Percentiles rank a stretch among this genome's conserved stretches.
Evolutionary conservation across 768 basidiomycete genomes (phyloP).

Genomic region (Epithele typhae): DNA sequence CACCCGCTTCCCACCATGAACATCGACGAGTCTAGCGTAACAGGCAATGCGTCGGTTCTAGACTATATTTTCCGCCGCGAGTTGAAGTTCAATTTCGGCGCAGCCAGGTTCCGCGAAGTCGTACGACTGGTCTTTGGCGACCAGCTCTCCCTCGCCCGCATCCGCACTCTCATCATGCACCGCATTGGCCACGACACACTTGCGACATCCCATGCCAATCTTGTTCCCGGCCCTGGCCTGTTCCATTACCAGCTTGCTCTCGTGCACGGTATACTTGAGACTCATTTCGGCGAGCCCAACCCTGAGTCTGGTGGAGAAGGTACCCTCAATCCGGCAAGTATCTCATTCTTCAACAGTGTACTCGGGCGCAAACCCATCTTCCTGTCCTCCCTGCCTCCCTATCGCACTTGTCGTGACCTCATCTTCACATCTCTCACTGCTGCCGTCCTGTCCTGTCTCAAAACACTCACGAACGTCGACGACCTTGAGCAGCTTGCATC

Average conservation of each 20-base stretch:
- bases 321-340: too few relatives aligned
- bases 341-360: too few relatives aligned
- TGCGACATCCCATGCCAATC: constrained; percentile 21
- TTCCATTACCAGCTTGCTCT: constrained; percentile 37
- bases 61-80: constrained; percentile 25
- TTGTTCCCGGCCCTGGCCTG: constrained; percentile 28
- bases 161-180: constrained; percentile 21
- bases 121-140: constrained; percentile 24
- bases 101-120: background rate
- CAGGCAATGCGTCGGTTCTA: constrained; percentile 31
- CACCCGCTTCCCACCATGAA: constrained; percentile 30
- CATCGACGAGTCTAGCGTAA: constrained; percentile 33
- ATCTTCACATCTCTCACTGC: constrained; percentile 27
- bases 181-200: constrained; percentile 28
- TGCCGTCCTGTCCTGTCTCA: constrained; percentile 25
- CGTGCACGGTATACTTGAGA: constrained; percentile 24
- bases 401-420: constrained; percentile 26
- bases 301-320: too few relatives aligned
- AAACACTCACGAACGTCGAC: constrained; percentile 15
- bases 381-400: constrained; percentile 24
- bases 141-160: constrained; percentile 28
- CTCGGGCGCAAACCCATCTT: constrained; percentile 28
- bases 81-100: constrained; percentile 10
- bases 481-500: constrained; percentile 18
- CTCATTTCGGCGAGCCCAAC: too few relatives aligned